Conservation (phyloP, 257 asterid genomes). For the Orobanche coerulescens region DNA sequence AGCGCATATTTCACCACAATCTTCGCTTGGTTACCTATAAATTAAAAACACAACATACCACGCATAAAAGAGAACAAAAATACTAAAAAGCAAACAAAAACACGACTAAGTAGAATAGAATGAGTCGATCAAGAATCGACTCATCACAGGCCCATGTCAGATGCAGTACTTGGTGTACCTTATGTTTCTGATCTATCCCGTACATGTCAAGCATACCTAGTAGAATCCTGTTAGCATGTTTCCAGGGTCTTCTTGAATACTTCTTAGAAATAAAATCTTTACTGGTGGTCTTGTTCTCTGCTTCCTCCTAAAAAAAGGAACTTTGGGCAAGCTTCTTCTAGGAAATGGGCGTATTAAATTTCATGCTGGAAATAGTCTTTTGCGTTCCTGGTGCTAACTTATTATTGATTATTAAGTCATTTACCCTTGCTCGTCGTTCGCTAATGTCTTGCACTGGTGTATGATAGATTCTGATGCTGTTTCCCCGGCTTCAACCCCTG, state of each 20-base stretch:
- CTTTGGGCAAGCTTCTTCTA: conserved; percentile 14
- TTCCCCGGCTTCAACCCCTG: conserved; percentile 93
- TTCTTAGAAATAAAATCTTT: not conserved
- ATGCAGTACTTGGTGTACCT: conserved; percentile 8
- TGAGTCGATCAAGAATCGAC: no score
- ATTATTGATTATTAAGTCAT: conserved; percentile 11
- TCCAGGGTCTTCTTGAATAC: not conserved
- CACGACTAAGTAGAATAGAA: no score
- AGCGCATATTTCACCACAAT: no score
- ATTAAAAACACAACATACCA: no score
- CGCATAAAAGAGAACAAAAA: no score
- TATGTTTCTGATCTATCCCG: conserved; percentile 10
- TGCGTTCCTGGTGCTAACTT: conserved; percentile 15
- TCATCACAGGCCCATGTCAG: not conserved
- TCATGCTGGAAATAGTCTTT: conserved; percentile 10
- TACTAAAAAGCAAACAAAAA: no score
- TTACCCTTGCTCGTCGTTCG: conserved; percentile 10
- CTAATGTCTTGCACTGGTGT: conserved; percentile 14
- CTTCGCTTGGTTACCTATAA: no score
- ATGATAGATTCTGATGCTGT: conserved; percentile 65
- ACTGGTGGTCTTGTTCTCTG: conserved; percentile 15
- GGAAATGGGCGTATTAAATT: not conserved
- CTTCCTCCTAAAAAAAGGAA: conserved; percentile 14
- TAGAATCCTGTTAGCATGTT: conserved; percentile 8
- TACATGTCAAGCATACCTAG: not conserved